Base-by-base conservation (phyloP, 345 rosid species). In the Ceriops zippeliana region DNA sequence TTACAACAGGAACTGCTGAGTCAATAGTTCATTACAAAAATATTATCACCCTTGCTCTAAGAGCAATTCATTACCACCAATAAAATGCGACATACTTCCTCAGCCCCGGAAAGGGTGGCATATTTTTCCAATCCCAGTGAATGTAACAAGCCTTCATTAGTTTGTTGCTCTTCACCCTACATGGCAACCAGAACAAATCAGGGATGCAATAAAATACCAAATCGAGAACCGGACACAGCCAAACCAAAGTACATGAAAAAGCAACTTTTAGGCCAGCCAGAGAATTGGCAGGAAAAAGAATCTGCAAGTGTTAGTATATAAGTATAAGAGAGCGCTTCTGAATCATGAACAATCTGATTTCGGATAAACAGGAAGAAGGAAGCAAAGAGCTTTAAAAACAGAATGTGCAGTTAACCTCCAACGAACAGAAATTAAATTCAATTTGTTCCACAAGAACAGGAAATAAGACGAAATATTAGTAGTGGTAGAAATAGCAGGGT, bases 51-150 rank as follows among this genome's bases (percentile, higher is more conserved):
- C 27, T 38, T 38, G 27, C 52, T 26, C 52, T 9, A 34, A 61
- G 49, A 60, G 46, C 63, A 60, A 32, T 21, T 22, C 56, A 37
- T 11, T 2, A 11, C 16, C 0, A 16, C 15, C 46, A 72, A 62
- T 34, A 82, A 72, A 30, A 58, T 28, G 56, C n/a, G 72, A 65
- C 96, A 46, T 87, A 95, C 99, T 83, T 91, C 96, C 83, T 95
- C 99, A 37, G 90, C 90, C 91, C 91, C 88, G 70, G 91, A 91
- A 74, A 74, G 63, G 70, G 87, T 81, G 58, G 79, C 84, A 80
- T 87, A 95, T 83, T 80, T 91, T 69, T 79, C 93, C 79, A 95
- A 76, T 65, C 96, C 96, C 66, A 95, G 75, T 24, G 90, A 83
- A 60, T 82, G 71, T 71, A 91, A 78, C 75, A 95, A 80, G 71